Evolutionary conservation across 2,329 filamentous ascomycete genomes (phyloP), one percentile per base, ranked within the genome.

Genomic region (Aspergillus aculeatus): DNA sequence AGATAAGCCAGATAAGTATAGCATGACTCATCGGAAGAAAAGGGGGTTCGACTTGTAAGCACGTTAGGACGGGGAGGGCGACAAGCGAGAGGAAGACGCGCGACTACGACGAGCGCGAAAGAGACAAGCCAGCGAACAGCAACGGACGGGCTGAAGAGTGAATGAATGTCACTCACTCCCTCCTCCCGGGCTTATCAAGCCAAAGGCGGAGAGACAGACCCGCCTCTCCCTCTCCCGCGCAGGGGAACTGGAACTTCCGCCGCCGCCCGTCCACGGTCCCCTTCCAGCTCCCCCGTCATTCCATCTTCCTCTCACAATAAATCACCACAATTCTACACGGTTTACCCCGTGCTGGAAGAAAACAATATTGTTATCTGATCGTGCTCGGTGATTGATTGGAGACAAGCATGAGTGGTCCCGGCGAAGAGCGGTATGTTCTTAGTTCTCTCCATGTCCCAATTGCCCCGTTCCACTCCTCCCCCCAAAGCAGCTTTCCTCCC

Each of bases 381-480:
- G 12, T 52, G 50, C 14, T 16, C 47, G 48, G 23, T 23, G 23
- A 24, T 50, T n/a, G 12, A 58, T 51, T 19, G 44, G 52, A 53
- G 51, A 38, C 50, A 64, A 75, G 59, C 24, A 77, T 77, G 75
- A 76, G 74, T 63, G 74, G 71, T 47, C 64, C 69, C 50, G 69
- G 70, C 56, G 74, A 76, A 47, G 73, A 75, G 52, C 75, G 69
- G 75, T 78, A 71, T 41, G 63, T 49, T 54, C 12, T n/a, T 50
- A 16, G 16, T 16, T 44, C 54, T 57, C 11, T 50, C 23, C 21
- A 24, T 3, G 5, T 23, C 23, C 21, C 32, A 47, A 44, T 59
- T 16, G 2, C 35, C 35, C 6, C 35, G 35, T 26, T 29, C 9
- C 9, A 21, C 24, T n/a, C 23, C 23, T 23, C 23, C 38, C 19